phyloP scores from a whole-genome alignment of 2,329 filamentous ascomycete species.

The Cryoendolithus antarcticus region DNA sequence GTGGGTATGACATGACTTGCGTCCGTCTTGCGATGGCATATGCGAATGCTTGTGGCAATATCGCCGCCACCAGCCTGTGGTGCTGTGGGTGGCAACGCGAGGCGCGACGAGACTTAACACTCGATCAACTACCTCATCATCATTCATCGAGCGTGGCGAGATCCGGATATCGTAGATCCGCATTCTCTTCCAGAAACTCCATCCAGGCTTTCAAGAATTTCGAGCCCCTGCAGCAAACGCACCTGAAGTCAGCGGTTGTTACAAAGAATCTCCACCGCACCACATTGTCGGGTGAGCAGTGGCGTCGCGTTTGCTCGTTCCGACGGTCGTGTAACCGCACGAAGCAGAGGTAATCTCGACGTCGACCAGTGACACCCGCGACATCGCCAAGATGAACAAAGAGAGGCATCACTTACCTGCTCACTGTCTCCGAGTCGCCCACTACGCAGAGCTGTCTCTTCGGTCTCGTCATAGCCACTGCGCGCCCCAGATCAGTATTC shows the following conservation, averaged over 20 bases:
- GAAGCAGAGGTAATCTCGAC: neutral
- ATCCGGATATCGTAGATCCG: slow-evolving; percentile 81
- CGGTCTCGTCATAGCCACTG: slow-evolving; percentile 93
- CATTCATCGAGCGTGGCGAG: neutral
- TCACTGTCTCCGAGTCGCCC: slow-evolving; percentile 87
- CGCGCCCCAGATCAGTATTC: slow-evolving; percentile 3
- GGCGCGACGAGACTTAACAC: no score
- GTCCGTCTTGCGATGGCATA: no score
- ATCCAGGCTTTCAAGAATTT: slow-evolving; percentile 84
- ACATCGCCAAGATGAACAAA: neutral
- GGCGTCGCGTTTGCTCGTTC: no score
- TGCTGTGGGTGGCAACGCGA: no score
- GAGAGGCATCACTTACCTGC: slow-evolving; percentile 50
- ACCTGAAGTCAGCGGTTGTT: slow-evolving; percentile 7
- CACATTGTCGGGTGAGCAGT: neutral
- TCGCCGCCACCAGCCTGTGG: no score
- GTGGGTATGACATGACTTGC: no score
- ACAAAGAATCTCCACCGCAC: slow-evolving; percentile 4
- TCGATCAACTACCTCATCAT: no score
- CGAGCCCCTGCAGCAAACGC: slow-evolving; percentile 50
- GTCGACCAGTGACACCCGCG: no score
- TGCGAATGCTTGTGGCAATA: no score
- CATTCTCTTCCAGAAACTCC: slow-evolving; percentile 76
- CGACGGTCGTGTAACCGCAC: slow-evolving; percentile 1
- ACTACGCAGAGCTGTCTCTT: slow-evolving; percentile 82